These are phyloP conservation scores for Evansstolkia leycettana DNA, from an alignment of 495 filamentous ascomycete genomes.

Conservation along the genomic window DNA sequence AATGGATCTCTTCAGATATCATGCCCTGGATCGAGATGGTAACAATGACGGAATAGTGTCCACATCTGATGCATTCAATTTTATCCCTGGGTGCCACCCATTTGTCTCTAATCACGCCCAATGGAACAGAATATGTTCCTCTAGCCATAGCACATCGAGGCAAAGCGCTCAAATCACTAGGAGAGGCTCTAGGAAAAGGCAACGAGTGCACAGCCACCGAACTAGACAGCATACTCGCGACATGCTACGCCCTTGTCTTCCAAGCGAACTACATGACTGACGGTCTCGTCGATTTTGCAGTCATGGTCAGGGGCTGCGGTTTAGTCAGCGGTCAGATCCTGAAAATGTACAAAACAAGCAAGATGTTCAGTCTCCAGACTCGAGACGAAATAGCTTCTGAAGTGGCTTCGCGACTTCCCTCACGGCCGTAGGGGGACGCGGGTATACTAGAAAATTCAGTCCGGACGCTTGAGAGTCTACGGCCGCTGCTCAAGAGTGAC, in stretches of 20 bases:
- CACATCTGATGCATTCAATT: constrained; percentile 42
- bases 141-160: constrained; percentile 41
- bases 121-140: constrained; percentile 9
- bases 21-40: background rate
- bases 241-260: constrained; percentile 47
- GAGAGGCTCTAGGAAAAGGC: constrained; percentile 26
- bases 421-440: constrained; percentile 20
- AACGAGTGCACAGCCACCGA: constrained; percentile 17
- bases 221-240: constrained; percentile 40
- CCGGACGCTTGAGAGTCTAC: constrained; percentile 17
- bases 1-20: background rate
- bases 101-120: constrained; percentile 22
- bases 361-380: constrained; percentile 35
- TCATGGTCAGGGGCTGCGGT: constrained; percentile 46
- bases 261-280: constrained; percentile 47
- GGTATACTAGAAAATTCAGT: constrained; percentile 25
- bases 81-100: constrained; percentile 46
- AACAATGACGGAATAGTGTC: constrained; percentile 8
- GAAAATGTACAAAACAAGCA: constrained; percentile 13
- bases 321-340: constrained; percentile 40
- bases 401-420: constrained; percentile 17
- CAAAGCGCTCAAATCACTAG: constrained; percentile 43
- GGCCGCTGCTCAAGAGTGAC: constrained; percentile 14
- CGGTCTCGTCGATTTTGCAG: constrained; percentile 49
- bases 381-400: constrained; percentile 16